phyloP scores from a whole-genome alignment of 352 stramenopile species.

The Phytophthora nicotianae region DNA sequence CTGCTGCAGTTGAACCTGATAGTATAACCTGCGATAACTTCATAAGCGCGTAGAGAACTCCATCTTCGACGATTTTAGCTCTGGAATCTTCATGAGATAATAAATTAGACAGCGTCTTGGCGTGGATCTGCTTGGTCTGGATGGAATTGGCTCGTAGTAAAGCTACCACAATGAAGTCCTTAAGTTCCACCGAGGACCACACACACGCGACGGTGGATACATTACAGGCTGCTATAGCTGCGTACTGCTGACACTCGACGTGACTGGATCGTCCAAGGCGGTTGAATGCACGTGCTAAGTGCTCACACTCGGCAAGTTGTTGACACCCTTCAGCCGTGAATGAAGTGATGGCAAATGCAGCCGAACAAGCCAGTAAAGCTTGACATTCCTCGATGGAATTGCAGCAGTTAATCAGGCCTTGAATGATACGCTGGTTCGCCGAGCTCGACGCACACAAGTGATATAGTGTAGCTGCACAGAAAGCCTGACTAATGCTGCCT shows the following conservation, averaged over 20 bases:
- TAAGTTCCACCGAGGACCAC: constrained; percentile 75
- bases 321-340: constrained; percentile 67
- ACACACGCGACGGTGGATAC: constrained; percentile 71
- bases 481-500: constrained; percentile 56
- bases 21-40: constrained; percentile 76
- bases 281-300: constrained; percentile 74
- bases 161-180: constrained; percentile 85
- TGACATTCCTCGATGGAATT: constrained; percentile 74
- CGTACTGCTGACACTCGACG: constrained; percentile 81
- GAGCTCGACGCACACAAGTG: constrained; percentile 69
- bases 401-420: constrained; percentile 71
- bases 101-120: constrained; percentile 81
- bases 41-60: constrained; percentile 81
- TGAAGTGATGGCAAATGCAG: constrained; percentile 81
- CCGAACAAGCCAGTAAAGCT: constrained; percentile 71
- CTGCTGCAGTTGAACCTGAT: constrained; percentile 11
- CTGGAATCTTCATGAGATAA: constrained; percentile 62
- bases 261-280: constrained; percentile 71
- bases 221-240: constrained; percentile 80
- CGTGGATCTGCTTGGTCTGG: constrained; percentile 84
- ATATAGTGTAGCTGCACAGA: constrained; percentile 77
- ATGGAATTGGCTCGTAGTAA: constrained; percentile 76
- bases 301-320: constrained; percentile 46
- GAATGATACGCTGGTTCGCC: constrained; percentile 52
- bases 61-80: constrained; percentile 69